A percentile compares a stretch with the other conserved stretches of the same genome.
Conservation (phyloP, 2,329 filamentous ascomycete genomes). For the Ampelomyces quisqualis region DNA sequence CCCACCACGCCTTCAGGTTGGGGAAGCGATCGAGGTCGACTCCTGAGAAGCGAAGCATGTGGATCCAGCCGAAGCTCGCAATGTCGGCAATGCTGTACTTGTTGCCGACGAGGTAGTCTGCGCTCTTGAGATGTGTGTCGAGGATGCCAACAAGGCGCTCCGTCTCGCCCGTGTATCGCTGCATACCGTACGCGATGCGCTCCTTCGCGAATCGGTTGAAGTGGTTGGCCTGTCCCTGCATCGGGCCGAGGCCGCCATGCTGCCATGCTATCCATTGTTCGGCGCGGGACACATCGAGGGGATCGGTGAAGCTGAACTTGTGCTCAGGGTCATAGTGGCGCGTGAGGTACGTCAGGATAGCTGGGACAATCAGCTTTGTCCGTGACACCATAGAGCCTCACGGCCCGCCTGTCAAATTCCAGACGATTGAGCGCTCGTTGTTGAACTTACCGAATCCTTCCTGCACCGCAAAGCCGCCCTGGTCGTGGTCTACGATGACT, state of each 20-base stretch:
- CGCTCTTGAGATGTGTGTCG: conserved; percentile 45
- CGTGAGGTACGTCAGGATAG: conserved; percentile 49
- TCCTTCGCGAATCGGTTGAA: conserved; percentile 48
- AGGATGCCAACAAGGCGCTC: conserved; percentile 51
- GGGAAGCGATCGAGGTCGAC: conserved; percentile 47
- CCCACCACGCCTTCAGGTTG: conserved; percentile 49
- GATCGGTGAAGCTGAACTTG: conserved; percentile 50
- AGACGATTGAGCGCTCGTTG: no score
- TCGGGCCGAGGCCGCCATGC: conserved; percentile 47
- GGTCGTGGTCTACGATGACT: conserved; percentile 66
- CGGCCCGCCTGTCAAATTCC: no score
- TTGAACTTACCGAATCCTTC: conserved; percentile 45
- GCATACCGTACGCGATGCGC: conserved; percentile 48
- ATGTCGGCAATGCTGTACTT: conserved; percentile 53
- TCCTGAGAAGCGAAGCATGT: conserved; percentile 45
- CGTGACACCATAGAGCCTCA: neutral
- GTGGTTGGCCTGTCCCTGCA: conserved; percentile 48
- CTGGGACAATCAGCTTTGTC: conserved; percentile 20
- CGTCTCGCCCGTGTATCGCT: conserved; percentile 51
- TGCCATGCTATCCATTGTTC: conserved; percentile 67
- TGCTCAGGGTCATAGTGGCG: conserved; percentile 51
- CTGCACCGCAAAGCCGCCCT: conserved; percentile 56
- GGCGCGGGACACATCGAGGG: conserved; percentile 48
- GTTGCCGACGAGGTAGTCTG: conserved; percentile 49
- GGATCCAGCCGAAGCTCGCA: conserved; percentile 49